These are phyloP conservation scores for Rhodomyrtus psidioides DNA, from an alignment of 441 rosid species.

Conservation along the genomic window DNA sequence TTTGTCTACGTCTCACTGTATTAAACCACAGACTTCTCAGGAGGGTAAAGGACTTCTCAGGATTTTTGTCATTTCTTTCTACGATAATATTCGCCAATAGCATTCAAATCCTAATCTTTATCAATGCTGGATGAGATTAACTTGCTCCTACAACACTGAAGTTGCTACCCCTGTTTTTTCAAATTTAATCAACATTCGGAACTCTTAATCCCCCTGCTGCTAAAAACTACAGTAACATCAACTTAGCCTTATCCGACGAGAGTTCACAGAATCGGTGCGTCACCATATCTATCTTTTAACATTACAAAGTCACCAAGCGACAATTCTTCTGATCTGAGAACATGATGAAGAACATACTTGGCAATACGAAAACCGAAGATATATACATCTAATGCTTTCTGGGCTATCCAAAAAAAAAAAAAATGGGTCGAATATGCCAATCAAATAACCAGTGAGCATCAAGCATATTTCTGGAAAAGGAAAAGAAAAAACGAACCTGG, in stretches of 20 bases:
- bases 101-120: neutral
- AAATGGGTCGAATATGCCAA: no score
- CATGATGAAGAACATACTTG: neutral
- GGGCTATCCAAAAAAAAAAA: no score
- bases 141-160: neutral
- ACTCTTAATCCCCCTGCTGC: neutral
- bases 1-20: neutral
- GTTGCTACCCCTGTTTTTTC: neutral
- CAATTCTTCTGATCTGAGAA: neutral
- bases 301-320: neutral
- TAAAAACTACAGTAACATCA: neutral
- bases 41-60: neutral
- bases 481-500: conserved; percentile 24
- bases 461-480: neutral
- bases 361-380: neutral
- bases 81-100: neutral
- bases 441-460: neutral
- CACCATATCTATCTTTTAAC: neutral
- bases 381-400: neutral
- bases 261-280: neutral
- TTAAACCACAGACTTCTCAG: neutral
- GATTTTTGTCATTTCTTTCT: neutral
- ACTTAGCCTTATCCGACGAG: neutral
- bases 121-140: neutral
- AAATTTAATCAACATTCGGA: neutral